phyloP scores from a whole-genome alignment of 768 basidiomycete genomes.

The Suillus sp. region DNA sequence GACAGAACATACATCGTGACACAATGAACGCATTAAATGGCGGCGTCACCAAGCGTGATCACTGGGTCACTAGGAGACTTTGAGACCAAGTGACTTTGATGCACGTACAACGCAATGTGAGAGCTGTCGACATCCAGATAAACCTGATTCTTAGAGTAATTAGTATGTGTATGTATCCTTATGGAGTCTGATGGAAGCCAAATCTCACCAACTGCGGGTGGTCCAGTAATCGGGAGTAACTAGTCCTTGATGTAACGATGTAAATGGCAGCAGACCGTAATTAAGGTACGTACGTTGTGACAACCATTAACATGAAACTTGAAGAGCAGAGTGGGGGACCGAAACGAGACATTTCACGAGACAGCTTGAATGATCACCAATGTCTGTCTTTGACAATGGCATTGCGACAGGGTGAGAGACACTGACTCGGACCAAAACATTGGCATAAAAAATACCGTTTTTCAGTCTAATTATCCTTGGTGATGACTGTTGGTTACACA shows the following conservation, averaged over 20 bases:
- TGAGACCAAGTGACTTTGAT: background rate
- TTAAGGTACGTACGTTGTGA: background rate
- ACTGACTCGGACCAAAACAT: background rate
- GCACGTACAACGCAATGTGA: background rate
- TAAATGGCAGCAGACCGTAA: background rate
- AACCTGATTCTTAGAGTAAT: background rate
- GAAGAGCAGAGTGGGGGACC: background rate
- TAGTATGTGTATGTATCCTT: background rate
- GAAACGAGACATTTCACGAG: background rate
- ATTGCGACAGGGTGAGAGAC: background rate
- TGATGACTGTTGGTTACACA: background rate
- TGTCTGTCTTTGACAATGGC: background rate
- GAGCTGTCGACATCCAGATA: background rate
- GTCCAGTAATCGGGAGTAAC: background rate
- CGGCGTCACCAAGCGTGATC: background rate
- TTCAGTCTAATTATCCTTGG: background rate
- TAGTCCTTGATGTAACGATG: no score
- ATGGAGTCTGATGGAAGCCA: background rate
- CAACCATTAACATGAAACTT: no score
- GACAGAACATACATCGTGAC: background rate
- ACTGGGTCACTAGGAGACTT: background rate
- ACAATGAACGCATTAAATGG: constrained; percentile 4
- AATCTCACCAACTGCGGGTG: constrained; percentile 2
- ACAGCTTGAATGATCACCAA: background rate
- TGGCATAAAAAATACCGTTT: background rate